Evolutionary conservation across 768 basidiomycete species (phyloP).

Genomic region (Mycena filopes): DNA sequence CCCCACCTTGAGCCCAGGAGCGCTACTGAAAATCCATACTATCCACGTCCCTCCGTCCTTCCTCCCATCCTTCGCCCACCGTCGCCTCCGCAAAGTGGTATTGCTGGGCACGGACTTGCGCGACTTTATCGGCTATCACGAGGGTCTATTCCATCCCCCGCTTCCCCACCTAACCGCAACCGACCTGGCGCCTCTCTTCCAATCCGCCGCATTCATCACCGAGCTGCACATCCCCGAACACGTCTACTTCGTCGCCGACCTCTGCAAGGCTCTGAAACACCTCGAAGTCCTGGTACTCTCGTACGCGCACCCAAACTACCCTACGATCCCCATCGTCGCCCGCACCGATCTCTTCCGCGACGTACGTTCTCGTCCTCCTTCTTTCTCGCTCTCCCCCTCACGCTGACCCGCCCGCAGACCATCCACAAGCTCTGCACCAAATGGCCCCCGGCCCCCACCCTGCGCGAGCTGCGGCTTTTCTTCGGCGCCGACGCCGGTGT

Average conservation of each 20-base stretch:
- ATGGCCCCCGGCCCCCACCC: neutral
- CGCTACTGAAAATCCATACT: constrained; percentile 3
- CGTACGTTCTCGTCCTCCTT: neutral
- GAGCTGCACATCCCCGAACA: constrained; percentile 28
- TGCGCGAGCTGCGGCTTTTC: constrained; percentile 23
- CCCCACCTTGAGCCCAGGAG: neutral
- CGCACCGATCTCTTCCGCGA: constrained; percentile 4
- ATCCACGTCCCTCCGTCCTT: constrained; percentile 14
- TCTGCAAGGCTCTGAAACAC: constrained; percentile 13
- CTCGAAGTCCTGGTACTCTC: constrained; percentile 19
- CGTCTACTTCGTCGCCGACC: constrained; percentile 16
- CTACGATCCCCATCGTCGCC: neutral
- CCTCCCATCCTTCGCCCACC: constrained; percentile 12
- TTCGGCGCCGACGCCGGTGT: neutral
- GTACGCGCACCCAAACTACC: constrained; percentile 26
- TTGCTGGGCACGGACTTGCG: constrained; percentile 12
- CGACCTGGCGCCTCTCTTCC: constrained; percentile 3
- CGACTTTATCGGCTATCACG: neutral
- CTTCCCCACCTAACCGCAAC: constrained; percentile 15
- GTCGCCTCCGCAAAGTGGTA: constrained; percentile 17
- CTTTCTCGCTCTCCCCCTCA: neutral
- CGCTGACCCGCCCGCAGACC: neutral
- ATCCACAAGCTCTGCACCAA: constrained; percentile 4
- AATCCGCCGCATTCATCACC: constrained; percentile 6
- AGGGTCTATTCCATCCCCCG: neutral